These are phyloP conservation scores for Suillus bovinus DNA, from an alignment of 768 basidiomycete species.

Conservation along the genomic window DNA sequence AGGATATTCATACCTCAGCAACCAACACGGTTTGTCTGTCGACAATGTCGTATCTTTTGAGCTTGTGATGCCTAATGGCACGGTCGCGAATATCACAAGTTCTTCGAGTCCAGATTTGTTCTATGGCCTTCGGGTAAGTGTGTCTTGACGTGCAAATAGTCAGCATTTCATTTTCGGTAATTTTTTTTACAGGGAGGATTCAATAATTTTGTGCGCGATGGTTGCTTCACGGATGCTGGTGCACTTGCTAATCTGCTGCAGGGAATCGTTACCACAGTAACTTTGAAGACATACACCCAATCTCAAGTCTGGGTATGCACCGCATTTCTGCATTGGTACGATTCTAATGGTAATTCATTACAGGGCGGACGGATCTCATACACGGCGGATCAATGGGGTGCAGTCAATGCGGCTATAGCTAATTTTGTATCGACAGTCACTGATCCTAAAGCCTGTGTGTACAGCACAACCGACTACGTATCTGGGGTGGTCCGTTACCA, in stretches of 20 bases:
- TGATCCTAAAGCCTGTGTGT: constrained; percentile 34
- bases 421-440: constrained; percentile 19
- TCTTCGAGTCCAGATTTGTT: constrained; percentile 39
- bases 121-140: constrained; percentile 44
- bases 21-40: constrained; percentile 57
- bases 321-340: neutral
- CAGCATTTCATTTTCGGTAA: neutral
- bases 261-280: constrained; percentile 64
- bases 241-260: constrained; percentile 14
- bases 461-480: constrained; percentile 42
- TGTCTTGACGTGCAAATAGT: neutral
- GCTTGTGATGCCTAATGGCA: constrained; percentile 56
- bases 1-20: constrained; percentile 65
- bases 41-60: constrained; percentile 58
- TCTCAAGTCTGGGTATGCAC: constrained; percentile 56
- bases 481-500: constrained; percentile 27
- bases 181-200: constrained; percentile 50
- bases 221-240: neutral
- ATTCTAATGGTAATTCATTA: neutral
- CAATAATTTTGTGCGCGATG: constrained; percentile 53
- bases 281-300: constrained; percentile 54
- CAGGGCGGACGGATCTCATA: constrained; percentile 53
- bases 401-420: constrained; percentile 20
- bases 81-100: constrained; percentile 35
- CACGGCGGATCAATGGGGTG: constrained; percentile 11